Percentiles rank a stretch among this genome's conserved stretches.
Conservation (phyloP, 805 yeast genomes). For the Kockiozyma suomiensis region DNA sequence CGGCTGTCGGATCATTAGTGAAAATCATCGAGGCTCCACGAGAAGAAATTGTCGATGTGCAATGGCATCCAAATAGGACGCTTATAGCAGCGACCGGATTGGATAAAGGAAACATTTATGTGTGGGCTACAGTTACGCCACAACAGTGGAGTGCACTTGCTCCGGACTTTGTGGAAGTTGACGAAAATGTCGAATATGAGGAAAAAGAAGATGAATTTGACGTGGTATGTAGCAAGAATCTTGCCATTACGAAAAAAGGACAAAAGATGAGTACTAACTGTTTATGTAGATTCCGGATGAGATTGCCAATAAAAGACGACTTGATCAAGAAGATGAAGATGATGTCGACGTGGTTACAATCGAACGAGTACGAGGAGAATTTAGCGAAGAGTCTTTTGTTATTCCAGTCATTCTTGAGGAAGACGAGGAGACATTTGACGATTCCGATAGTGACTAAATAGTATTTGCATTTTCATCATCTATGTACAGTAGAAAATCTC, state of each 20-base stretch:
- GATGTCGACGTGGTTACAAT: conserved; percentile 65
- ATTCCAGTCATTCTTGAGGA: conserved; percentile 54
- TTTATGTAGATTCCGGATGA: conserved; percentile 51
- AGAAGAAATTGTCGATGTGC: conserved; percentile 83
- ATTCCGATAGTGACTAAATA: conserved; percentile 26
- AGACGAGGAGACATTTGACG: conserved; percentile 33
- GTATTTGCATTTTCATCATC: neutral
- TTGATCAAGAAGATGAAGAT: conserved; percentile 63
- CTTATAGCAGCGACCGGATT: conserved; percentile 79
- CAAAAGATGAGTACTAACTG: too few species aligned
- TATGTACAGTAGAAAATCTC: neutral
- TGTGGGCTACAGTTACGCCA: conserved; percentile 81
- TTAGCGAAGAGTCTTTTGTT: conserved; percentile 53
- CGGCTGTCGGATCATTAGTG: conserved; percentile 80
- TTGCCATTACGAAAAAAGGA: too few species aligned
- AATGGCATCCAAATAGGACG: conserved; percentile 80
- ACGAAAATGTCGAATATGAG: conserved; percentile 83
- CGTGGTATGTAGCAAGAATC: conserved; percentile 46
- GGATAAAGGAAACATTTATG: conserved; percentile 76
- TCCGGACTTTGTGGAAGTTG: conserved; percentile 93
- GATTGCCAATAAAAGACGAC: conserved; percentile 59
- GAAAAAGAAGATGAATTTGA: conserved; percentile 94
- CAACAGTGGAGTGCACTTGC: conserved; percentile 97
- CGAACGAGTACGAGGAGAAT: conserved; percentile 64
- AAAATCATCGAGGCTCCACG: conserved; percentile 88